A percentile compares a stretch with the other conserved stretches of the same genome.
phyloP scores from a whole-genome alignment of 441 rosid genomes.

The Bruguiera hainesii region DNA sequence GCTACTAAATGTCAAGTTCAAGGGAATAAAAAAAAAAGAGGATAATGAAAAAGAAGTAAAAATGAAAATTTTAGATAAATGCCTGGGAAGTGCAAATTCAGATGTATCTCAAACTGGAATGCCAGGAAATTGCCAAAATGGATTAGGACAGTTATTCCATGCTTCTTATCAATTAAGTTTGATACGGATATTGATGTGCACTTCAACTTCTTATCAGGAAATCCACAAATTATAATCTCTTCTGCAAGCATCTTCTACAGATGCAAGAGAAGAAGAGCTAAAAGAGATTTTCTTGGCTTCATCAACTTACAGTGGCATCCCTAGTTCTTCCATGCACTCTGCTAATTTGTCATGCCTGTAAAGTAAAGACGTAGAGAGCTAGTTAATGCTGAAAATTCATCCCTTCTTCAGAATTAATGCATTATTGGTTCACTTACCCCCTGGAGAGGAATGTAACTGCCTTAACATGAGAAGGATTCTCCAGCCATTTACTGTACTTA shows the following conservation, averaged over 20 bases:
- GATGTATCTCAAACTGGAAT: constrained; percentile 8
- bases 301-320: constrained; percentile 60
- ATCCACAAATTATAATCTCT: not conserved
- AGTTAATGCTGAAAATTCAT: constrained; percentile 15
- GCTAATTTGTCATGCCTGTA: constrained; percentile 77
- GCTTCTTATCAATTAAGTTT: not conserved
- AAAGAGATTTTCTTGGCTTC: constrained; percentile 8
- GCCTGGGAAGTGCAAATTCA: not conserved
- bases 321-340: constrained; percentile 69
- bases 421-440: constrained; percentile 51
- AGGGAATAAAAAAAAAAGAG: not conserved
- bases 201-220: not conserved
- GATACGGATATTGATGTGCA: constrained; percentile 4
- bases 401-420: constrained; percentile 10
- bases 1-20: constrained; percentile 1
- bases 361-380: constrained; percentile 18
- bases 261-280: not conserved
- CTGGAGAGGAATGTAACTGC: constrained; percentile 81
- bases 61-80: not conserved
- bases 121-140: not conserved
- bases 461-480: constrained; percentile 82
- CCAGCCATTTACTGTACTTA: constrained; percentile 93
- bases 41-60: not conserved
- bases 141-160: not conserved
- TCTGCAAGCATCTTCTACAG: not conserved